Base-by-base conservation (phyloP, 2,329 filamentous ascomycete species). In the Fusarium stilboides region DNA sequence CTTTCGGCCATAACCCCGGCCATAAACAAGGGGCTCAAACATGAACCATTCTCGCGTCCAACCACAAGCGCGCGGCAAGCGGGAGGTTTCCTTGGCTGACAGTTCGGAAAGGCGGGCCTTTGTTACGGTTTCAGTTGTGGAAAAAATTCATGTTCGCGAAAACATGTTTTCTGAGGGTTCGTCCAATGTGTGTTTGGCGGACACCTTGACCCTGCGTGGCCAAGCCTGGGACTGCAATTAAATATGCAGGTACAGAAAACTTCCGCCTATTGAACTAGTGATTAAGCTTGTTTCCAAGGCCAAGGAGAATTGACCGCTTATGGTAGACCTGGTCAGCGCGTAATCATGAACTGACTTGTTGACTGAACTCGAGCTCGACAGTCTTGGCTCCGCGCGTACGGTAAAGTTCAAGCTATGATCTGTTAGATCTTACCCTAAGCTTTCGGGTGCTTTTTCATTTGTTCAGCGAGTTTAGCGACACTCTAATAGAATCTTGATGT, bases 1-100 rank as follows among this genome's bases (percentile, higher is more conserved):
- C n/a, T 65, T 71, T 66, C n/a, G 59, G 67, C 31, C 31, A 62
- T 43, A 65, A 34, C 46, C 54, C 68, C 67, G 51, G 63, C 47
- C 42, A 49, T 44, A 61, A 47, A 40, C 17, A 47, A 65, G 56
- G 64, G 67, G 50, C 34, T 49, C 19, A 31, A 63, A 34, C 39
- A 42, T 24, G 42, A 49, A 26, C 65, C 33, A 26, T 51, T 46
- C 37, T 31, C 34, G 31, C 34, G 10, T 24, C 36, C 39, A 45
- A 50, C 40, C 53, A 47, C 39, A 58, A 62, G 64, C 68, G 64
- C 64, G 68, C 68, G 67, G 50, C 52, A 67, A 65, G 42, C 24
- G 47, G 40, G 22, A 20, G 13, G 8, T 33, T 37, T 24, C 17
- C n/a, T 50, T 34, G 22, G 45, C 54, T 20, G 46, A 40, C 28